Conservation (phyloP, 352 stramenopile genomes). For the Pythium dissimile region DNA sequence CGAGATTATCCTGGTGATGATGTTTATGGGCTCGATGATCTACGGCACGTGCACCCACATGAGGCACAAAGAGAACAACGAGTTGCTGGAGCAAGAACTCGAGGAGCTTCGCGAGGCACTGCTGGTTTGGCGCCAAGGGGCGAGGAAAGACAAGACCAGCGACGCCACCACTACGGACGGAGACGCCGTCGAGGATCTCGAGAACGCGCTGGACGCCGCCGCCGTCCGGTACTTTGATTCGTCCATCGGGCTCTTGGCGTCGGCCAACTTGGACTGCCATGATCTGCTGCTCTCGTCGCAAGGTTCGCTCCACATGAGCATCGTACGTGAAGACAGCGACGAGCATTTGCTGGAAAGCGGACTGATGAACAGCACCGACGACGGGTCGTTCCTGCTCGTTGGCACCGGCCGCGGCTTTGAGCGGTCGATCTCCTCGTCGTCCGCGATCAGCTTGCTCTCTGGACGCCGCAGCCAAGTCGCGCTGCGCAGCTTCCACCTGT, state of each 20-base stretch:
- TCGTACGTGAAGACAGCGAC: constrained; percentile 2
- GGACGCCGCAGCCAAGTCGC: constrained; percentile 44
- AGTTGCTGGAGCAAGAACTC: constrained; percentile 1
- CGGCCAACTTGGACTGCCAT: constrained; percentile 18
- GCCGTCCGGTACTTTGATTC: constrained; percentile 58
- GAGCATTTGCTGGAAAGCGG: not conserved
- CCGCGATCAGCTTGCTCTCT: constrained; percentile 20
- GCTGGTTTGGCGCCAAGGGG: constrained; percentile 4
- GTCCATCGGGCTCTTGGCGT: constrained; percentile 52
- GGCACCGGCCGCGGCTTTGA: not conserved
- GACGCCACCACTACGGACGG: constrained; percentile 1
- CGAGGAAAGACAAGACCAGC: constrained; percentile 7
- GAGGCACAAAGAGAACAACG: constrained; percentile 6
- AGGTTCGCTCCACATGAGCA: not conserved
- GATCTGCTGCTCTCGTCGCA: constrained; percentile 3
- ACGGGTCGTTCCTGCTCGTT: not conserved
- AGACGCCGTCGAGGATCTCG: constrained; percentile 8
- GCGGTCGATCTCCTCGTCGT: constrained; percentile 21
- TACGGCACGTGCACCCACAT: constrained; percentile 12
- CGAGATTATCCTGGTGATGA: constrained; percentile 47
- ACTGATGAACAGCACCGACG: not conserved
- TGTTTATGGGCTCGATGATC: constrained; percentile 31
- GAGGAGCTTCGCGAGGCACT: constrained; percentile 12
- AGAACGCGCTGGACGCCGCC: constrained; percentile 42
- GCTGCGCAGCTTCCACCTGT: constrained; percentile 58